Evolutionary conservation across 176 grass and related monocot genomes (phyloP).

Genomic region (Oryza brachyantha): DNA sequence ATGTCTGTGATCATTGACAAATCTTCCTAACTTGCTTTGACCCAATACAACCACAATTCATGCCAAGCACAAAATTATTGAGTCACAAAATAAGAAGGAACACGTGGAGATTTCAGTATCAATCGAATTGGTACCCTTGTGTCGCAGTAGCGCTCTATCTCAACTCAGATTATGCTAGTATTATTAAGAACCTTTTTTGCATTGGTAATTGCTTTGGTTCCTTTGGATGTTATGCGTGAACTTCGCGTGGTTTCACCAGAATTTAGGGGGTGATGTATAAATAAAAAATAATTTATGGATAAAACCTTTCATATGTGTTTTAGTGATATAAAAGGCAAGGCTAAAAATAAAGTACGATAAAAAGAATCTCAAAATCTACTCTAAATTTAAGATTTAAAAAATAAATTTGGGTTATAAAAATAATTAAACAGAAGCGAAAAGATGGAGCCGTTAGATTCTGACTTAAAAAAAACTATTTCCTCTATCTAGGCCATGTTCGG

Average conservation of each 20-base stretch:
- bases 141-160: not conserved
- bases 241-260: not conserved
- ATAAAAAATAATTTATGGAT: not conserved
- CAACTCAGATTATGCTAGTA: not conserved
- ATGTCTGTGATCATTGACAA: not conserved
- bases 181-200: not conserved
- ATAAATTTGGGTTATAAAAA: too few species aligned
- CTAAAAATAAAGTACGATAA: too few species aligned
- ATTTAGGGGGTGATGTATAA: not conserved
- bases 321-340: too few species aligned
- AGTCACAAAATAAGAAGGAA: not conserved
- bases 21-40: not conserved
- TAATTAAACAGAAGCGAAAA: too few species aligned
- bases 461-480: too few species aligned
- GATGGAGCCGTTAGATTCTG: too few species aligned
- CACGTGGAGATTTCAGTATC: not conserved
- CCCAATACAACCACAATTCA: not conserved
- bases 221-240: not conserved
- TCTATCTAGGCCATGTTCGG: too few species aligned
- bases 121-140: not conserved
- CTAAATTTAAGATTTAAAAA: too few species aligned
- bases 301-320: too few species aligned
- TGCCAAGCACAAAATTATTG: not conserved
- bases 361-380: too few species aligned
- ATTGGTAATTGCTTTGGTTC: not conserved